phyloP scores from a whole-genome alignment of 2,329 filamentous ascomycete genomes.

The Periconia sp. region DNA sequence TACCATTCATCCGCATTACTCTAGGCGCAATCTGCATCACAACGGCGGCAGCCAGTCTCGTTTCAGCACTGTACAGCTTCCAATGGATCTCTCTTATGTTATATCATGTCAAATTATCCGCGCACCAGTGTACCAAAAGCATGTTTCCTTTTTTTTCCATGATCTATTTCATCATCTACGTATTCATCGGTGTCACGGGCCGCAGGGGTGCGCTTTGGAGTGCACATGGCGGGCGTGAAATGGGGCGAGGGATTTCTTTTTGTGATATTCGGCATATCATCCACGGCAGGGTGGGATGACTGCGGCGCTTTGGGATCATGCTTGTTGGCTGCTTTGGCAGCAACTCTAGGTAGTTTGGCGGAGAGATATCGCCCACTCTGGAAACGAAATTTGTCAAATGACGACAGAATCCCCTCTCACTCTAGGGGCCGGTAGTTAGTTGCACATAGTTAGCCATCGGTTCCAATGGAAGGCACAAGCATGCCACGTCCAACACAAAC shows the following conservation, averaged over 20 bases:
- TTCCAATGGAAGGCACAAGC: conserved; percentile 22
- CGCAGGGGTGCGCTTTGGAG: neutral
- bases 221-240: neutral
- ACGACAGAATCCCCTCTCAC: conserved; percentile 20
- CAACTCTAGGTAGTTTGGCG: conserved; percentile 13
- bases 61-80: conserved; percentile 26
- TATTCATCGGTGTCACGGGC: conserved; percentile 11
- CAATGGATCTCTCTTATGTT: conserved; percentile 11
- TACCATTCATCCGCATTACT: conserved; percentile 17
- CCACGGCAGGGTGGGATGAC: conserved; percentile 5
- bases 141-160: conserved; percentile 20
- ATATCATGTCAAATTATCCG: conserved; percentile 7
- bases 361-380: conserved; percentile 23
- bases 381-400: conserved; percentile 11
- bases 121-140: conserved; percentile 35
- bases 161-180: neutral
- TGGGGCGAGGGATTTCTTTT: conserved; percentile 4
- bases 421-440: conserved; percentile 10
- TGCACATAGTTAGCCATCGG: conserved; percentile 17
- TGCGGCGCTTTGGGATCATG: conserved; percentile 4
- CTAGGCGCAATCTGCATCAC: conserved; percentile 22
- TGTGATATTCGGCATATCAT: conserved; percentile 18
- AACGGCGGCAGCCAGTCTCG: conserved; percentile 15
- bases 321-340: conserved; percentile 7
- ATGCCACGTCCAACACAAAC: conserved; percentile 17